Evolutionary conservation across 164 flowering plant genomes (phyloP).

Genomic region (Sextonia rubra): DNA sequence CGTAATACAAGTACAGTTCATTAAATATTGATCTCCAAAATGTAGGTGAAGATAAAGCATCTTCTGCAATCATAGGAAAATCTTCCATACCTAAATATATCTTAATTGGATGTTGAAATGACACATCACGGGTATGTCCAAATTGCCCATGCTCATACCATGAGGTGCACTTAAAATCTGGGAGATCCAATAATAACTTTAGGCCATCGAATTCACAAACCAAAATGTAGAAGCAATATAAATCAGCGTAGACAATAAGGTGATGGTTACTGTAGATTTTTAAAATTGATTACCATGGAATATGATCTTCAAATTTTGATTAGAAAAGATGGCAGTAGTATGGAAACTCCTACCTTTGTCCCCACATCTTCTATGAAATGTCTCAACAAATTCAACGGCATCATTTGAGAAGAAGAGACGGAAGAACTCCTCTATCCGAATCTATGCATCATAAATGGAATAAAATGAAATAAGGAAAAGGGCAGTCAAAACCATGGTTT

Average conservation of each 20-base stretch:
- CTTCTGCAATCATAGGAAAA: background rate
- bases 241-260: background rate
- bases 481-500: background rate
- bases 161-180: slow-evolving; percentile 68
- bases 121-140: slow-evolving; percentile 70
- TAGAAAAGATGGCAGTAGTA: background rate
- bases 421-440: slow-evolving; percentile 75
- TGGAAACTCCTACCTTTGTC: slow-evolving; percentile 63
- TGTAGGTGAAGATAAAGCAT: background rate
- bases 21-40: background rate
- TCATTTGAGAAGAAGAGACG: slow-evolving; percentile 63
- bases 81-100: slow-evolving; percentile 63
- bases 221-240: background rate
- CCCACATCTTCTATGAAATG: slow-evolving; percentile 74
- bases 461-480: background rate
- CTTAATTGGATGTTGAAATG: slow-evolving; percentile 96
- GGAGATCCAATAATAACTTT: slow-evolving; percentile 4
- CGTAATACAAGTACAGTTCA: background rate
- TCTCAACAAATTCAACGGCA: slow-evolving; percentile 51
- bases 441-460: slow-evolving; percentile 22
- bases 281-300: background rate
- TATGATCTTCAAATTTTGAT: background rate
- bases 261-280: background rate
- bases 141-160: slow-evolving; percentile 65
- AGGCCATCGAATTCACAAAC: background rate